phyloP scores from a whole-genome alignment of 768 basidiomycete species.

The Naematelia aurantialba region DNA sequence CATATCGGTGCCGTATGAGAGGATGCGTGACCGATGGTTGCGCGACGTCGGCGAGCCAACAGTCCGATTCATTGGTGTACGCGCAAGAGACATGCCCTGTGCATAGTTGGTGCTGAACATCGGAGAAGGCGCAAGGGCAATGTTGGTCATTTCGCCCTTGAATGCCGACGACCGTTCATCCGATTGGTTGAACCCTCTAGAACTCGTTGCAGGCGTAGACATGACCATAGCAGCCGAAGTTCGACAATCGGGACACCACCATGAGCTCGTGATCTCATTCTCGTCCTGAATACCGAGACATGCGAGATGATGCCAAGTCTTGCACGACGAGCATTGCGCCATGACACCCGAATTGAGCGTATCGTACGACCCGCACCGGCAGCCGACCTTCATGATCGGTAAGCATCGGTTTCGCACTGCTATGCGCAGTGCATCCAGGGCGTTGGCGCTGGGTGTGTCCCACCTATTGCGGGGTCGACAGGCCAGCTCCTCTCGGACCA shows the following conservation, averaged over 20 bases:
- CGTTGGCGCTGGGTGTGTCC: conserved; percentile 1
- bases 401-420: conserved; percentile 27
- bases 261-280: conserved; percentile 20
- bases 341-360: conserved; percentile 22
- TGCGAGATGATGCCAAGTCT: conserved; percentile 41
- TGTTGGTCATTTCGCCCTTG: conserved; percentile 29
- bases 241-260: conserved; percentile 37
- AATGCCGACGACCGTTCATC: conserved; percentile 37
- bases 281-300: conserved; percentile 38
- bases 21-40: conserved; percentile 35
- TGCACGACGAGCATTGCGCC: conserved; percentile 34
- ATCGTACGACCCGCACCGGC: not conserved
- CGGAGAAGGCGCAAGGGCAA: conserved; percentile 43
- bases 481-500: conserved; percentile 6
- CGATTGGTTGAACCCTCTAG: conserved; percentile 21
- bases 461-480: not conserved
- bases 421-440: conserved; percentile 22
- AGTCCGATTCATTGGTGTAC: conserved; percentile 18
- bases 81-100: not conserved
- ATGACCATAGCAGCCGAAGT: conserved; percentile 14
- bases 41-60: conserved; percentile 22
- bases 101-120: conserved; percentile 19
- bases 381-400: conserved; percentile 9
- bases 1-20: conserved; percentile 38
- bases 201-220: conserved; percentile 7